Base-by-base conservation (phyloP, 805 yeast genomes). In the Scheffersomyces ergatensis region DNA sequence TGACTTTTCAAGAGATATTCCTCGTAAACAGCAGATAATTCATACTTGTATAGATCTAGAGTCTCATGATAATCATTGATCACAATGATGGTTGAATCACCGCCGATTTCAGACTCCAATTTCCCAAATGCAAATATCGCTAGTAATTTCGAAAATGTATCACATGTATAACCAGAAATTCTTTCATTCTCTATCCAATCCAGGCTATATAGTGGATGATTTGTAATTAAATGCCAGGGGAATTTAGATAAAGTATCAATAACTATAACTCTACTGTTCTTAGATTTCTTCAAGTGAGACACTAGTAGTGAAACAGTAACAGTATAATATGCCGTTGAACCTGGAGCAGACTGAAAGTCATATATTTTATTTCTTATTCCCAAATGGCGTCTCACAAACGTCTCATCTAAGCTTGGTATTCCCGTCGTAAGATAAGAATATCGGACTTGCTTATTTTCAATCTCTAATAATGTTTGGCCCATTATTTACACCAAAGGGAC, bases 331-430 rank as follows among this genome's bases (percentile, higher is more conserved):
- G 54, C 59, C 12, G 40, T 33, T 44, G 58, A 53, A 3, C 58
- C 56, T 3, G 74, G 71, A n/a, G 65, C 63, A 2, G 63, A 44
- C 46, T 67, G 73, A 44, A 67, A 48, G 42, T 68, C 74, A 37
- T 59, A 57, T 6, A 69, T 47, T 33, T 34, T 44, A 24, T 37
- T 44, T 17, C 17, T 34, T 3, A 44, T 20, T 5, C 32, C 32
- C 7, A 29, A 19, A 11, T 23, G 13, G 7, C 41, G 35, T 20
- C 47, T 52, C 18, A 51, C 42, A 14, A 65, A 48, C 29, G 50
- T 43, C 33, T 43, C 46, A 39, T 68, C 72, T 13, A 67, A 45
- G 15, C 62, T 37, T 1, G 61, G 54, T 13, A 65, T 39, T 15
- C 57, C 55, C 0, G 70, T 61, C 1, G 61, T 38, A 16, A 66